Evolutionary conservation across 371 early-diverging fungal species (phyloP).

Genomic region (Mucor circinelloides): DNA sequence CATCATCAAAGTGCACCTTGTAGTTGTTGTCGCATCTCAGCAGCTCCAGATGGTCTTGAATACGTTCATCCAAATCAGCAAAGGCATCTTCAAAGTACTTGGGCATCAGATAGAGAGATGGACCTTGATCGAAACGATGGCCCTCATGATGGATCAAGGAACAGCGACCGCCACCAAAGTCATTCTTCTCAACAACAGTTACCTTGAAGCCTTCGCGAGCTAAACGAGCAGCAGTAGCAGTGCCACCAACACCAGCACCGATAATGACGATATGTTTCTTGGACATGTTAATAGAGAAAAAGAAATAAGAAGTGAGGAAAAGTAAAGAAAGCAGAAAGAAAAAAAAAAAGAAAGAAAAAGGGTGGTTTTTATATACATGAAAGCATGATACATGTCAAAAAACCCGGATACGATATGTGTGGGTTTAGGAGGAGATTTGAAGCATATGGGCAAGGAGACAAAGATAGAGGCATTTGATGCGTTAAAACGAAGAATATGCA

Average conservation of each 20-base stretch:
- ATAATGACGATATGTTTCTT: conserved; percentile 50
- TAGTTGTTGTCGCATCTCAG: conserved; percentile 65
- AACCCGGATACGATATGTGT: background rate
- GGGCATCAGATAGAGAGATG: conserved; percentile 67
- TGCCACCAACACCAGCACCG: conserved; percentile 66
- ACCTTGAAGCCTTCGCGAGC: conserved; percentile 57
- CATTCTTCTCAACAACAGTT: conserved; percentile 65
- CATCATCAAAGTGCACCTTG: conserved; percentile 61
- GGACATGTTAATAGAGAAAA: background rate
- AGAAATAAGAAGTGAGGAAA: background rate
- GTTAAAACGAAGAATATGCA: background rate
- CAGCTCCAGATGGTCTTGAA: conserved; percentile 56
- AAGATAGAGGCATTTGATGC: no score
- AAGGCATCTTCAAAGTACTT: conserved; percentile 58
- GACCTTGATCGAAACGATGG: conserved; percentile 67
- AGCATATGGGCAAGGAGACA: no score
- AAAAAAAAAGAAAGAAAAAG: conserved; percentile 2
- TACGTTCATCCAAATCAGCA: conserved; percentile 56
- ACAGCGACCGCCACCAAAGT: conserved; percentile 60
- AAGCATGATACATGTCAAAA: background rate
- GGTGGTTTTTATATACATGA: no score
- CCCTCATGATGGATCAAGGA: conserved; percentile 56
- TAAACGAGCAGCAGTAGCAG: conserved; percentile 61
- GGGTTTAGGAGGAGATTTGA: no score
- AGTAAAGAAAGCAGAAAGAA: no score